Conservation (phyloP, 805 yeast species). For the Kluyveromyces dobzhanskii region DNA sequence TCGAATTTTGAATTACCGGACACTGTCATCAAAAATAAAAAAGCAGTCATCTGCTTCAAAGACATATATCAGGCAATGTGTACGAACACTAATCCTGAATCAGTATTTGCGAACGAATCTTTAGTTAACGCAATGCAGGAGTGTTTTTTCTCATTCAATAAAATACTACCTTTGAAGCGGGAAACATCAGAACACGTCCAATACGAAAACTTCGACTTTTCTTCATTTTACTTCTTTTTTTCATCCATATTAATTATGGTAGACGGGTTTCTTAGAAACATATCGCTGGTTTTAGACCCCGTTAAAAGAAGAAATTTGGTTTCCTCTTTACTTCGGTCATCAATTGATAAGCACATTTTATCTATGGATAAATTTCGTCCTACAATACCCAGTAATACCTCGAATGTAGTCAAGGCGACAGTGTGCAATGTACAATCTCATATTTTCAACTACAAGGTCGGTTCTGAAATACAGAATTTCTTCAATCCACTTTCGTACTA, state of each 20-base stretch:
- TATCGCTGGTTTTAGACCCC: constrained; percentile 18
- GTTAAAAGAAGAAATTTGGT: constrained; percentile 13
- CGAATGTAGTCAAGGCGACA: constrained; percentile 12
- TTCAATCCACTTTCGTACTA: constrained; percentile 28
- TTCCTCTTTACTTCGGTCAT: constrained; percentile 11
- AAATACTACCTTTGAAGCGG: constrained; percentile 57
- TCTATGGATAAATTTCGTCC: constrained; percentile 12
- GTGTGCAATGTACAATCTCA: constrained; percentile 18
- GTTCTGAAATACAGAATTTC: constrained; percentile 25
- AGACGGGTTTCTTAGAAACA: constrained; percentile 25
- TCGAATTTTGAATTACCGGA: constrained; percentile 21
- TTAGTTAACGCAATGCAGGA: constrained; percentile 16
- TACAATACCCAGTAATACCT: background rate
- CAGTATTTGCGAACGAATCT: constrained; percentile 20
- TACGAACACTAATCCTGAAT: constrained; percentile 49
- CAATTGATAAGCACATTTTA: constrained; percentile 16
- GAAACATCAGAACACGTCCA: constrained; percentile 80
- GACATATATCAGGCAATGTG: constrained; percentile 68
- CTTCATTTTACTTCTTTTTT: constrained; percentile 26
- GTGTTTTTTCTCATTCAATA: constrained; percentile 22
- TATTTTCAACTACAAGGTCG: constrained; percentile 24
- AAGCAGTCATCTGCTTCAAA: constrained; percentile 24
- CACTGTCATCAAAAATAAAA: constrained; percentile 23
- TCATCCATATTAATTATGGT: constrained; percentile 25
- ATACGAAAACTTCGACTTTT: constrained; percentile 79